Evolutionary conservation across 1,139 yeast species (phyloP), one percentile per base, ranked within the genome.

Genomic region (Nakaseomyces uthaithaninus): DNA sequence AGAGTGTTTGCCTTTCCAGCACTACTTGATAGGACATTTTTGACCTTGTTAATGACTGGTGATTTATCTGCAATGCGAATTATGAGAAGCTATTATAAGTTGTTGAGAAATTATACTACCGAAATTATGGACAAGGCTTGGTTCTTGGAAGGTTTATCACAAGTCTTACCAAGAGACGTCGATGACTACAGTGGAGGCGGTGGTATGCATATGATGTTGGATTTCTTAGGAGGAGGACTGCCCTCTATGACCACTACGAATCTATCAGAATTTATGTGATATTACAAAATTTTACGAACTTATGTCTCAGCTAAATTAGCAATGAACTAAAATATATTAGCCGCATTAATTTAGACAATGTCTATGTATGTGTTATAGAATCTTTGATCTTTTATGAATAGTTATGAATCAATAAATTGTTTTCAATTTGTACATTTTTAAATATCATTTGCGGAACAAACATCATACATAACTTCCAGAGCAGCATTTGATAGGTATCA

Each of bases 1-100:
- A 67, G 96, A 37, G 82, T 89, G 17, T 89, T 89, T 68, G 91
- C 95, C 9, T 87, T 89, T 62, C 97, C 97, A 3, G 96, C 96
- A 1, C 64, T 89, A 37, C 66, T 89, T 49, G 96, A 89, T 59
- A 82, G 81, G 55, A 72, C 76, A 23, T 81, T 89, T 50, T 67
- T 87, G 34, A 77, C 82, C 1, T 61, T 87, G 30, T 70, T 89
- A 38, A 82, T 84, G 76, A 74, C 79, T 12, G 94, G 95, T 33
- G 96, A 89, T 60, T 64, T 78, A 35, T 76, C 80, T 45, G 93
- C 96, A 4, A 84, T 84, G 86, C 68, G 93, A 49, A 85, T 89
- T 47, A 84, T 89, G 83, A 70, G 93, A 51, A 80, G 85, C 38
- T 89, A 87, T 65, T 89, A 87, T 64, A 80, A 83, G 47, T 66